Base-by-base conservation (phyloP, 1,284 basidiomycete species). In the Tilletia walkeri region DNA sequence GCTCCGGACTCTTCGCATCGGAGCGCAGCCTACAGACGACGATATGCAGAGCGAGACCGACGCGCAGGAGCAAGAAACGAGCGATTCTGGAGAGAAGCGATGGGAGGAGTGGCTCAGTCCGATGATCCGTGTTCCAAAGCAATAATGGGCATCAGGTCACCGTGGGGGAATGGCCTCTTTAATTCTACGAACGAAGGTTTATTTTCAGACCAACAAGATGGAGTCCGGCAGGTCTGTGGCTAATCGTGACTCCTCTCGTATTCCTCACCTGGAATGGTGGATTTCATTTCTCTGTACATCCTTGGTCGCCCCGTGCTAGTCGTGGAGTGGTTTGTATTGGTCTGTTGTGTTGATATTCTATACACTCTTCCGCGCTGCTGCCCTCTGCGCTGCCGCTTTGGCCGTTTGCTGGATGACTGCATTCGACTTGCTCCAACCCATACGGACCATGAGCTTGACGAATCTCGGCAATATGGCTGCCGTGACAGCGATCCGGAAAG, bases 401-500 rank as follows among this genome's bases (percentile, higher is more conserved):
- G 68, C 68, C 36, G 68, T 61, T 20, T 45, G 30, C 39, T 59
- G 63, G 16, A 69, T 54, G 34, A 36, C 59, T 20, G 63, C 47
- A 48, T 53, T 66, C 20, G 68, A 63, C 38, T 48, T 38, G n/a
- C 49, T 50, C 63, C 34, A 63, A 9, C 93, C 93, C 73, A 89
- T 85, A 30, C 84, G 85, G 39, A 88, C 86, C 70, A 95, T 84
- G 90, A 91, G 94, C 38, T 87, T 87, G 3, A 96, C 94, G 34
- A 96, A 85, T 77, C 87, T 88, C 0, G 95, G 95, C 0, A 94
- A 96, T 71, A 94, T 85, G 0, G 90, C 90, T 1, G 93, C 94
- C 0, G 95, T 97, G 73, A 95, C 84, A 0, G 93, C 95, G 0
- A 97, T 89, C 30, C 96, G 86, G 24, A 98, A 84, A 5, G 96